Evolutionary conservation across 768 basidiomycete genomes (phyloP), one percentile per base, ranked within the genome.

Genomic region (Suillus discolor): DNA sequence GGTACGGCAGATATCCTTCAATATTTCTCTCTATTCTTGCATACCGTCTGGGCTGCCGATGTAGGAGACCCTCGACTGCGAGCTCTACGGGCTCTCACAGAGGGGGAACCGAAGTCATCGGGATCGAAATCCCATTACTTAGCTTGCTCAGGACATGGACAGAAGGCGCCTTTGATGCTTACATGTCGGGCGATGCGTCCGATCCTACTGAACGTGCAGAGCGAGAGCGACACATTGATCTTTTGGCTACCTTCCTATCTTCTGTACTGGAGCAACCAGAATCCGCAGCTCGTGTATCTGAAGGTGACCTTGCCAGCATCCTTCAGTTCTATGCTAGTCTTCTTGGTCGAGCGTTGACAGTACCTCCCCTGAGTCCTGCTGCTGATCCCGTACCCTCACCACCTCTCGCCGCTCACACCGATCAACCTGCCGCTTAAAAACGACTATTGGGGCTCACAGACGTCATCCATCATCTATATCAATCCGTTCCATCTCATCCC

Each of bases 51-150:
- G 91, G 80, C 79, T 4, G 68, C 77, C n/a, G 92, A 93, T 31
- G 77, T 91, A 0, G 92, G 92, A 83, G 90, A 92, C 68, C 79
- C 85, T 1, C 84, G 89, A 23, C 86, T 89, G 71, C 89, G 87
- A 67, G 90, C 91, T 2, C 79, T 93, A 1, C 78, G 84, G 5
- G 85, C 89, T 4, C 80, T 94, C 61, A 89, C 89, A 42, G 80
- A 66, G 84, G 79, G 47, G 90, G 89, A 7, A 70, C 78, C 3
- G 87, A 90, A 55, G 83, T 88, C 36, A 76, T 86, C 42, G 91
- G 91, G 23, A 84, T 91, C 69, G 92, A 93, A 74, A 73, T 79
- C 9, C 77, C 80, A 44, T 71, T 92, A 41, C 76, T 92, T 31
- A 77, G 80, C 47, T 74, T 89, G 57, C 78, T 92, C 51, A 84